phyloP scores from a whole-genome alignment of 2,329 filamentous ascomycete species.

The Cordyceps farinosa region DNA sequence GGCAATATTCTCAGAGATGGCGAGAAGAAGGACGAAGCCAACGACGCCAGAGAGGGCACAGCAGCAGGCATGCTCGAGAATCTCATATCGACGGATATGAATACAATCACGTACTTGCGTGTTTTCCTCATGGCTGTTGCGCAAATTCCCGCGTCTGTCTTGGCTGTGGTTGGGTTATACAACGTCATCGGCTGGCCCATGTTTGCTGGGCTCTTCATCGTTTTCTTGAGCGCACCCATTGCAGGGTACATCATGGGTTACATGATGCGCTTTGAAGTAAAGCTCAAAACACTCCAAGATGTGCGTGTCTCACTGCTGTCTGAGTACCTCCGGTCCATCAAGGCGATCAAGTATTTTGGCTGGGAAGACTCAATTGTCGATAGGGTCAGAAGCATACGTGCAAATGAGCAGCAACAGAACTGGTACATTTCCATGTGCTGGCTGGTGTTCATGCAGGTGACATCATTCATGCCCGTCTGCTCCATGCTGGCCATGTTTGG shows the following conservation, averaged over 20 bases:
- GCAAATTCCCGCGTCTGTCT: slow-evolving; percentile 36
- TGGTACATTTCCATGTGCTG: slow-evolving; percentile 51
- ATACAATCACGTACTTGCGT: slow-evolving; percentile 53
- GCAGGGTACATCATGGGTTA: slow-evolving; percentile 46
- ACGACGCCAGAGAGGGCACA: slow-evolving; percentile 34
- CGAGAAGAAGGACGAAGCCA: slow-evolving; percentile 25
- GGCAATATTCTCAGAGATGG: slow-evolving; percentile 45
- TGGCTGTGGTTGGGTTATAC: slow-evolving; percentile 51
- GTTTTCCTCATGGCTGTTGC: slow-evolving; percentile 44
- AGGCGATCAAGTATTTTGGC: slow-evolving; percentile 58
- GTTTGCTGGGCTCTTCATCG: slow-evolving; percentile 45
- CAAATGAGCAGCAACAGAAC: slow-evolving; percentile 49
- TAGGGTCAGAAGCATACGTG: slow-evolving; percentile 46
- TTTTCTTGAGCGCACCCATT: slow-evolving; percentile 46
- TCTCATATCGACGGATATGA: slow-evolving; percentile 56
- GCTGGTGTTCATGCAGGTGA: slow-evolving; percentile 44
- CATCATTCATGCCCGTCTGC: slow-evolving; percentile 49
- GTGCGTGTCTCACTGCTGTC: slow-evolving; percentile 55
- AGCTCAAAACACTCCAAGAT: slow-evolving; percentile 53
- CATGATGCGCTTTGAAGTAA: slow-evolving; percentile 45
- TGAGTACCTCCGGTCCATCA: slow-evolving; percentile 55
- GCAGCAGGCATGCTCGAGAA: slow-evolving; percentile 52
- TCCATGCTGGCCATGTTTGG: slow-evolving; percentile 54
- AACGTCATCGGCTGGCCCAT: slow-evolving; percentile 53
- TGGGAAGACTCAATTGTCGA: slow-evolving; percentile 54